Evolutionary conservation across 345 rosid genomes (phyloP), one percentile per base, ranked within the genome.

Genomic region (Gossypium herbaceum): DNA sequence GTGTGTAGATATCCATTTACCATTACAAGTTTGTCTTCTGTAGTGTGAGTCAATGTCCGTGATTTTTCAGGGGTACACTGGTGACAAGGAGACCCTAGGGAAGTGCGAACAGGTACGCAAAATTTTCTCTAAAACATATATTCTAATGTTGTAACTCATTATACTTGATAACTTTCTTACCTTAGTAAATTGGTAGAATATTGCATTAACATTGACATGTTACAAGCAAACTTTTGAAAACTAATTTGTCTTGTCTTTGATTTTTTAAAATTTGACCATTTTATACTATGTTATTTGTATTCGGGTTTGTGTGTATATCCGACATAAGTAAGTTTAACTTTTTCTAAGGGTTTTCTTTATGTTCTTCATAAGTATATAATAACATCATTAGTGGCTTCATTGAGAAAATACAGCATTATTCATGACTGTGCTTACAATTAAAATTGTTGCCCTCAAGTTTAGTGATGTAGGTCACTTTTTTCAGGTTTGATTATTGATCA

Each of bases 31-130:
- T 72, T 65, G 9, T 48, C 57, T 52, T 76, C 39, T 39, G 69
- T n/a, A 19, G 9, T 56, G 34, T 72, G 56, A 64, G 72, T 67
- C 65, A 48, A 64, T 73, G 66, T 64, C 44, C 58, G 7, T 77
- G 56, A 13, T 71, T 68, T 48, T 75, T 79, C 74, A 96, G 99
- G 81, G 78, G 73, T 96, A 88, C 79, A 85, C 90, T 50, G 98
- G 99, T 48, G 93, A 96, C 86, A 89, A 83, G 84, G 87, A 84
- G 45, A 84, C 72, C 70, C 82, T 96, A 81, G 98, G 99, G 81
- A 96, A 89, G 84, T 96, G 98, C 81, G 99, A 96, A 79, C 98
- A 91, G 97, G 99, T 95, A 22, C 75, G 86, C 74, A 73, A 48
- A 11, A 61, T 78, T 55, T 45, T 59, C 34, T 52, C 43, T 34